Evolutionary conservation across 371 early-diverging fungal genomes (phyloP), one percentile per base, ranked within the genome.

Genomic region (Coemansia sp.): DNA sequence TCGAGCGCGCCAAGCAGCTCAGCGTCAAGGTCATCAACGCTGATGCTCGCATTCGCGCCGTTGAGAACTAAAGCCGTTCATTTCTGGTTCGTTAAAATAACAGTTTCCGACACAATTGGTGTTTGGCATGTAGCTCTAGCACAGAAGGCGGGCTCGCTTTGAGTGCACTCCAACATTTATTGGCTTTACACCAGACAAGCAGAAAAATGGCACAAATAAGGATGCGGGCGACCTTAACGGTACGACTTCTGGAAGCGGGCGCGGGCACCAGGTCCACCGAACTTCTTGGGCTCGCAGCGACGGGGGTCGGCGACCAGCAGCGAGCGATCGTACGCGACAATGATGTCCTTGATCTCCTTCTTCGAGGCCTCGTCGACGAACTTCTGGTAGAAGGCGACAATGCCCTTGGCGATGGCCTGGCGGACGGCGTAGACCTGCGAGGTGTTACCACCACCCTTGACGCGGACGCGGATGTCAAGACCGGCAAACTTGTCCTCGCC

Each of bases 241-340:
- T 93, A 93, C 67, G 92, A 92, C 91, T 97, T 96, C 84, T 96
- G 97, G 93, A 86, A 96, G 81, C 98, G 93, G 79, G 99, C 96
- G 86, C 99, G 95, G 79, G 99, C 99, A 89, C 99, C 99, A 61
- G 91, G 90, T 88, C 99, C 99, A 82, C 99, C 99, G 84, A 98
- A 99, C 89, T 99, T 99, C 98, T 99, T 99, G 87, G 99, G 96
- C 84, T 99, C 99, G 87, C 94, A 93, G 84, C 99, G 98, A 86
- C 99, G 96, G 70, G 99, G 95, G 85, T 99, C 99, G 67, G 99
- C 94, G 68, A 99, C 99, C 59, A 99, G 88, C 62, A 98, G 93
- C 78, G 94, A 92, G 85, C 99, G 96, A 87, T 99, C 99, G 86
- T 94, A 99, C 79, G 88, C 85, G 77, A 95, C 86, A 59, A 99